phyloP scores from a whole-genome alignment of 169 alveolate species.

The Plasmodium coatneyi region DNA sequence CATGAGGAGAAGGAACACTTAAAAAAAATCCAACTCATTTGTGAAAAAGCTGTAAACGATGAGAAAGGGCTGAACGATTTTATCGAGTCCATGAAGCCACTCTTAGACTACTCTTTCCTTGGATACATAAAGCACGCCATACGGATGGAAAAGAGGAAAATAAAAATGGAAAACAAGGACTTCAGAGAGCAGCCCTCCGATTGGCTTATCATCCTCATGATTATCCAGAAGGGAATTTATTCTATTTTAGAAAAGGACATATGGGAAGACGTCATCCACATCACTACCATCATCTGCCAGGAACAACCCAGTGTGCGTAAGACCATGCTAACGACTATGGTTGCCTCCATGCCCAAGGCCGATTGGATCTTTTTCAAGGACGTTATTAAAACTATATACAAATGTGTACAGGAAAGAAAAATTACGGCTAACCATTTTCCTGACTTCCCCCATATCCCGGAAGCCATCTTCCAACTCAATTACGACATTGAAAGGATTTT shows the following conservation, averaged over 20 bases:
- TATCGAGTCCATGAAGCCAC: slow-evolving; percentile 78
- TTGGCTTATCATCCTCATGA: slow-evolving; percentile 79
- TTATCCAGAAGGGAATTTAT: slow-evolving; percentile 78
- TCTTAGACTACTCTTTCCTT: slow-evolving; percentile 78
- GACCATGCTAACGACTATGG: slow-evolving; percentile 70
- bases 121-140: slow-evolving; percentile 78
- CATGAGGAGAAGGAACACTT: slow-evolving; percentile 78
- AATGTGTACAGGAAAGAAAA: slow-evolving; percentile 64
- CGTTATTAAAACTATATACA: slow-evolving; percentile 73
- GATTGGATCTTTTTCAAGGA: slow-evolving; percentile 81
- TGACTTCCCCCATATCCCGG: slow-evolving; percentile 78
- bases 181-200: slow-evolving; percentile 76
- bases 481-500: slow-evolving; percentile 75
- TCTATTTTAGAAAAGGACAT: slow-evolving; percentile 77
- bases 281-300: slow-evolving; percentile 75
- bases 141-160: slow-evolving; percentile 69
- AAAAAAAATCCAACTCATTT: slow-evolving; percentile 76
- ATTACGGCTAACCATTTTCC: slow-evolving; percentile 64
- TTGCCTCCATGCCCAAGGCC: slow-evolving; percentile 79
- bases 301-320: slow-evolving; percentile 78
- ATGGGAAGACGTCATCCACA: slow-evolving; percentile 77
- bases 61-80: slow-evolving; percentile 76
- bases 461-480: slow-evolving; percentile 77
- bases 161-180: slow-evolving; percentile 55
- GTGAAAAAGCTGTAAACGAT: slow-evolving; percentile 78